Percentiles rank a stretch among this genome's conserved stretches.
These are phyloP conservation scores for Citrullus colocynthis DNA, from an alignment of 306 rosid species.

Conservation along the genomic window DNA sequence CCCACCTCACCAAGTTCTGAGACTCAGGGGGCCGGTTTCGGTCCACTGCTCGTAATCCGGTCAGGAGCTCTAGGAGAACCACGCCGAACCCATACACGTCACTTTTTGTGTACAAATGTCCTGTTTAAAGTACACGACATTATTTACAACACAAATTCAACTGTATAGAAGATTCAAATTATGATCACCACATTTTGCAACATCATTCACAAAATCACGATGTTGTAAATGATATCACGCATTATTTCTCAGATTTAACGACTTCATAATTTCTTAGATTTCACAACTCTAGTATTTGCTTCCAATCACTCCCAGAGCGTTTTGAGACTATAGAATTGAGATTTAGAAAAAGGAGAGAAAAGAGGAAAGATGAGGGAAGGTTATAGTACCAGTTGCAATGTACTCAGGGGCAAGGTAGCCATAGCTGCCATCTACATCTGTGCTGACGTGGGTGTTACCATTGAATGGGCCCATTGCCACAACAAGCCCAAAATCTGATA, in stretches of 20 bases:
- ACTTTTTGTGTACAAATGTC: conserved; percentile 68
- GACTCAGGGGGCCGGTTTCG: conserved; percentile 13
- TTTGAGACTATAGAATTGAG: no score
- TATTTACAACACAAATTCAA: no score
- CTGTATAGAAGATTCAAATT: no score
- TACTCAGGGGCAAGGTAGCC: conserved; percentile 92
- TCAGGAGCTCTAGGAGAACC: conserved; percentile 60
- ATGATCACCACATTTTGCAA: no score
- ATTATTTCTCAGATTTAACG: no score
- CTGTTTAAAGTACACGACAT: conserved; percentile 16
- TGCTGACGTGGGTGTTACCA: conserved; percentile 61
- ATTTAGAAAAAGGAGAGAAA: no score
- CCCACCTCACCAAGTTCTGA: conserved; percentile 34
- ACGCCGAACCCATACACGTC: conserved; percentile 92
- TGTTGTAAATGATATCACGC: no score
- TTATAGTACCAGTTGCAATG: conserved; percentile 46
- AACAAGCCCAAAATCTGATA: conserved; percentile 83
- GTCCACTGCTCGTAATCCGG: conserved; percentile 52
- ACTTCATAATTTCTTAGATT: no score
- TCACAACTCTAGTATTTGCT: no score
- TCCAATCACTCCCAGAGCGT: no score
- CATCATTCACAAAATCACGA: no score
- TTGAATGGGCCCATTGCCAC: conserved; percentile 65
- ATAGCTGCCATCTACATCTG: conserved; percentile 55
- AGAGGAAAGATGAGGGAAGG: background rate